Percentiles rank a stretch among this genome's conserved stretches.
phyloP scores from a whole-genome alignment of 345 rosid genomes.

The Rubroshorea leprosula region DNA sequence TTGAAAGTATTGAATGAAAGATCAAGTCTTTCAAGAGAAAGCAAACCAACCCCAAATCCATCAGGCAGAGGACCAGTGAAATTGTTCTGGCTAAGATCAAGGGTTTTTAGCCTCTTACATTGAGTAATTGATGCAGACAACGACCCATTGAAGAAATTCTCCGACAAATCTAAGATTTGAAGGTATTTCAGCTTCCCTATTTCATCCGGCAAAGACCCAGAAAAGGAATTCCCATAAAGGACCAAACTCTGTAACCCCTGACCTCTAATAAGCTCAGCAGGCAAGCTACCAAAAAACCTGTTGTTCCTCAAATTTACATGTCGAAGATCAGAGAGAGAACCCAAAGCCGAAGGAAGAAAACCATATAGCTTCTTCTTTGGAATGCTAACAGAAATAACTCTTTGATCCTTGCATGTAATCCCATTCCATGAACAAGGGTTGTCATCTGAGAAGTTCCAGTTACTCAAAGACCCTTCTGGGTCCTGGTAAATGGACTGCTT shows the following conservation, averaged over 20 bases:
- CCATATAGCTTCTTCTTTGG: constrained; percentile 81
- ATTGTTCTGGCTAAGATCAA: constrained; percentile 77
- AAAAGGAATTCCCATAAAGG: constrained; percentile 82
- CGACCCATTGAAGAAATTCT: constrained; percentile 74
- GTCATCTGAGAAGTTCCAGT: constrained; percentile 77
- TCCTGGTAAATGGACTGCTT: constrained; percentile 60
- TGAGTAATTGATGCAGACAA: constrained; percentile 58
- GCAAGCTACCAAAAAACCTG: constrained; percentile 58
- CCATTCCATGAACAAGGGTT: constrained; percentile 92
- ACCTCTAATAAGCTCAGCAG: constrained; percentile 61
- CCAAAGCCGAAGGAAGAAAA: constrained; percentile 70
- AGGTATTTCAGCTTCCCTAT: constrained; percentile 72
- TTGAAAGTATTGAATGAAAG: constrained; percentile 68
- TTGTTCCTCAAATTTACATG: constrained; percentile 85
- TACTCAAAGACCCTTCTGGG: constrained; percentile 69
- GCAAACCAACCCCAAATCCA: constrained; percentile 58
- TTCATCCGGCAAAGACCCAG: constrained; percentile 63
- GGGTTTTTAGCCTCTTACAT: constrained; percentile 70
- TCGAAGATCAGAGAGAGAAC: constrained; percentile 75
- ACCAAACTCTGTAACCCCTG: constrained; percentile 87
- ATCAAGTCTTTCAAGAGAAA: constrained; percentile 67
- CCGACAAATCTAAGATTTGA: constrained; percentile 76
- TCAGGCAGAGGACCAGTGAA: constrained; percentile 66
- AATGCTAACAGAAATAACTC: constrained; percentile 73
- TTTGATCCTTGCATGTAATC: constrained; percentile 73